Evolutionary conservation across 805 yeast species (phyloP).

Genomic region (Yamadazyma ubonensis): DNA sequence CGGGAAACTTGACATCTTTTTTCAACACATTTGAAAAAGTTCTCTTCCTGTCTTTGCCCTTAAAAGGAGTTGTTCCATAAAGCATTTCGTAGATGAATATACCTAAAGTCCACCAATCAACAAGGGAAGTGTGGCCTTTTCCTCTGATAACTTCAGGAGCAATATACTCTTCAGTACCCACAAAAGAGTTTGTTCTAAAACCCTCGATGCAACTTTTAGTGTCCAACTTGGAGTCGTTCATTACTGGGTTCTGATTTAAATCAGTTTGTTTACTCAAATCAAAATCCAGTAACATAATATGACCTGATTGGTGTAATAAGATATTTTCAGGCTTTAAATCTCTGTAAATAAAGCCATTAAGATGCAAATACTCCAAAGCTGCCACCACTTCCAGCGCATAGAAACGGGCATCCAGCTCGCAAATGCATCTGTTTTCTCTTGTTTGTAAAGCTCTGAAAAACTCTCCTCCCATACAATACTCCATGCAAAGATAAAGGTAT

Average conservation of each 20-base stretch:
- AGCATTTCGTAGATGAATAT: constrained; percentile 91
- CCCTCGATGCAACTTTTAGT: constrained; percentile 95
- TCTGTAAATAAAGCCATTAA: constrained; percentile 96
- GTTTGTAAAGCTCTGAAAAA: constrained; percentile 95
- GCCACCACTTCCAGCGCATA: constrained; percentile 98
- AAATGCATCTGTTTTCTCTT: constrained; percentile 76
- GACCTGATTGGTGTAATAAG: constrained; percentile 92
- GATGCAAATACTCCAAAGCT: constrained; percentile 89
- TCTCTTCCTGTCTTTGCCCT: constrained; percentile 83
- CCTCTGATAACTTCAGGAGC: constrained; percentile 98
- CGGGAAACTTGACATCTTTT: constrained; percentile 78
- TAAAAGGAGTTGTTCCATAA: constrained; percentile 94
- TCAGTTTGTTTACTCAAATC: constrained; percentile 90
- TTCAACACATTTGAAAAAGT: constrained; percentile 88
- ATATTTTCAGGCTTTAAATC: constrained; percentile 97
- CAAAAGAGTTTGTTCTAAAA: constrained; percentile 95
- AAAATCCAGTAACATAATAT: constrained; percentile 95
- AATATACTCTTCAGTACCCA: constrained; percentile 97
- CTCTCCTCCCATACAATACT: constrained; percentile 99
- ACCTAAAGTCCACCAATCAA: constrained; percentile 99
- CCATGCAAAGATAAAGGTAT: constrained; percentile 91
- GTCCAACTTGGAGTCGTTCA: constrained; percentile 67
- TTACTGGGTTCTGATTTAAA: constrained; percentile 66
- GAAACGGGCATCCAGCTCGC: constrained; percentile 86
- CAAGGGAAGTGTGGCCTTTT: constrained; percentile 96